Conservation (phyloP, 2,329 filamentous ascomycete species). For the Trichoderma sp. region DNA sequence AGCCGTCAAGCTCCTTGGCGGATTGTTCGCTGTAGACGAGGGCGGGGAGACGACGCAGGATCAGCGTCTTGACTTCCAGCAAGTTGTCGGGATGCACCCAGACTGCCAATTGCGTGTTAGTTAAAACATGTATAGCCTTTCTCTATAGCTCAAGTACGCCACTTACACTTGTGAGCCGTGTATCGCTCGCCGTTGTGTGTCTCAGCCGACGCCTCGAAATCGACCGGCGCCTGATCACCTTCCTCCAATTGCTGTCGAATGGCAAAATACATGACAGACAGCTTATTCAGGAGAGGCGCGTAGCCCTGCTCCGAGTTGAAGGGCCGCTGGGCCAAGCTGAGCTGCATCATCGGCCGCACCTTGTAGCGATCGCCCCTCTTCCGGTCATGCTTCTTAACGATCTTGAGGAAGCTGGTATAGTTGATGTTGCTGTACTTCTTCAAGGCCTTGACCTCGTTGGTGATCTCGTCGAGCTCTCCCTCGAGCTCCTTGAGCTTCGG, state of each 20-base stretch:
- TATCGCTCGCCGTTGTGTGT: constrained; percentile 69
- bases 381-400: constrained; percentile 97
- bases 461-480: constrained; percentile 79
- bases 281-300: constrained; percentile 80
- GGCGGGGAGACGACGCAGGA: constrained; percentile 84
- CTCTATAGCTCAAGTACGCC: not conserved
- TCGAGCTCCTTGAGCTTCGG: constrained; percentile 67
- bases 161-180: constrained; percentile 80
- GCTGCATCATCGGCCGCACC: constrained; percentile 86
- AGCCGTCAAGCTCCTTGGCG: constrained; percentile 76
- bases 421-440: constrained; percentile 96
- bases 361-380: constrained; percentile 84
- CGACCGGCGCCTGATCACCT: constrained; percentile 41
- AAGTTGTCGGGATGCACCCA: constrained; percentile 97
- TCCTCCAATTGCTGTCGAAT: constrained; percentile 79
- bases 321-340: constrained; percentile 80
- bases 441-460: constrained; percentile 85
- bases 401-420: constrained; percentile 97
- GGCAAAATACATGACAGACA: constrained; percentile 95
- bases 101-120: constrained; percentile 47
- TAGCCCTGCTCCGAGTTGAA: constrained; percentile 93
- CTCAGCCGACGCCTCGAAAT: constrained; percentile 53
- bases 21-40: constrained; percentile 90
- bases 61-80: constrained; percentile 93
- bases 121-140: not conserved